Conservation (phyloP, 352 stramenopile species). For the Globisporangium paroecandrum region DNA sequence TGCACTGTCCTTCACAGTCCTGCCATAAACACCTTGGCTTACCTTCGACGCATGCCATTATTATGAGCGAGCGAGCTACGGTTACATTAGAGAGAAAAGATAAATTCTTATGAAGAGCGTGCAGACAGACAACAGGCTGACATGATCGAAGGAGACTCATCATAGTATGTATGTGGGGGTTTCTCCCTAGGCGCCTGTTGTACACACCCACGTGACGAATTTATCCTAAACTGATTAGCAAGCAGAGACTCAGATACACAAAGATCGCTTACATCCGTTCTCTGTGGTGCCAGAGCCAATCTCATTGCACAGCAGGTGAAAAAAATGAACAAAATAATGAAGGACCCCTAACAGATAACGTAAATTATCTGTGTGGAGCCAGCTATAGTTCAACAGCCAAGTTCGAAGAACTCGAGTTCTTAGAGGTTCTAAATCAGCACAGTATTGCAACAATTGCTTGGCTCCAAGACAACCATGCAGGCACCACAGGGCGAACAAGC, state of each 20-base stretch:
- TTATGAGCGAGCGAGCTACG: background rate
- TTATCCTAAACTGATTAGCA: background rate
- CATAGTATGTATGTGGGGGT: background rate
- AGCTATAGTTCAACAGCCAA: background rate
- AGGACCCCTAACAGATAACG: background rate
- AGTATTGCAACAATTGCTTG: background rate
- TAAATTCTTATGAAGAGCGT: background rate
- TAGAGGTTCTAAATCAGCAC: background rate
- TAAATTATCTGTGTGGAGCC: background rate
- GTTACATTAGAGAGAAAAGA: too few relatives aligned
- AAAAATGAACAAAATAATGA: background rate
- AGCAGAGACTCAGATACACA: background rate
- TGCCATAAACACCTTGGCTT: background rate
- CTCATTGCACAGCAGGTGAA: background rate
- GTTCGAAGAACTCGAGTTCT: background rate
- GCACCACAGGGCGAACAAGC: background rate
- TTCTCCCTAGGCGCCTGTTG: background rate
- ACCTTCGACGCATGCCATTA: background rate
- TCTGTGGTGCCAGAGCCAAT: background rate
- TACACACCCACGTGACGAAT: background rate
- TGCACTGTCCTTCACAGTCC: background rate
- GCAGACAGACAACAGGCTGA: background rate
- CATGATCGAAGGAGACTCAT: background rate
- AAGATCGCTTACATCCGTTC: background rate
- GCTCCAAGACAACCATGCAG: background rate